These are phyloP conservation scores for Backusella mclennaniae DNA, from an alignment of 192 early-diverging fungal genomes.

Conservation along the genomic window DNA sequence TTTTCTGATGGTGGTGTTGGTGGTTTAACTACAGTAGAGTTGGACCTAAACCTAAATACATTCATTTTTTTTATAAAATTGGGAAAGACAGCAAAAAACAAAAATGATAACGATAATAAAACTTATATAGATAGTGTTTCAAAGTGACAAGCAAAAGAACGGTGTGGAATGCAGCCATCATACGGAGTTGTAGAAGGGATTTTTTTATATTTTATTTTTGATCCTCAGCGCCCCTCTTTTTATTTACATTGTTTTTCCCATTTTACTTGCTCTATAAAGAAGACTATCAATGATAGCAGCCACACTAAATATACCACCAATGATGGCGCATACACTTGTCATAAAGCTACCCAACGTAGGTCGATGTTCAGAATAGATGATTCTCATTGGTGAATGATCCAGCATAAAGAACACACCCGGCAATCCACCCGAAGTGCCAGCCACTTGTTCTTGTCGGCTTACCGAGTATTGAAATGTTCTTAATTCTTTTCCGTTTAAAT, in stretches of 20 bases:
- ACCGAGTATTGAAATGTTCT: constrained; percentile 93
- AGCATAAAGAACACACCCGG: constrained; percentile 80
- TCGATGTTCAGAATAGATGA: constrained; percentile 76
- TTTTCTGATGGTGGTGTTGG: neutral
- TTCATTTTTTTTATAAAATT: neutral
- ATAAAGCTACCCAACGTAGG: constrained; percentile 83
- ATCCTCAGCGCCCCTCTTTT: neutral
- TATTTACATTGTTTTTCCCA: neutral
- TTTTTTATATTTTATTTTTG: too few relatives aligned
- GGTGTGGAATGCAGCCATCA: neutral
- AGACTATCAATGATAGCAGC: constrained; percentile 83
- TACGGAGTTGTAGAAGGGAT: neutral
- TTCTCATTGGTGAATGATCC: constrained; percentile 95
- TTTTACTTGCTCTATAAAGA: constrained; percentile 68
- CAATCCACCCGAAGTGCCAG: constrained; percentile 23
- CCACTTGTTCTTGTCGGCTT: constrained; percentile 80
- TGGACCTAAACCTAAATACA: neutral
- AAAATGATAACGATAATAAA: neutral
- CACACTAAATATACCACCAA: constrained; percentile 93
- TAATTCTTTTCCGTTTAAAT: constrained; percentile 62
- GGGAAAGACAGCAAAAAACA: neutral
- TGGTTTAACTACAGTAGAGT: neutral
- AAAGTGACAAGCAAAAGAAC: neutral
- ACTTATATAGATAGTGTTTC: neutral
- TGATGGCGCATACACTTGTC: constrained; percentile 86